Evolutionary conservation across 768 basidiomycete genomes (phyloP), one percentile per base, ranked within the genome.

Genomic region (Boletus barrowsii): DNA sequence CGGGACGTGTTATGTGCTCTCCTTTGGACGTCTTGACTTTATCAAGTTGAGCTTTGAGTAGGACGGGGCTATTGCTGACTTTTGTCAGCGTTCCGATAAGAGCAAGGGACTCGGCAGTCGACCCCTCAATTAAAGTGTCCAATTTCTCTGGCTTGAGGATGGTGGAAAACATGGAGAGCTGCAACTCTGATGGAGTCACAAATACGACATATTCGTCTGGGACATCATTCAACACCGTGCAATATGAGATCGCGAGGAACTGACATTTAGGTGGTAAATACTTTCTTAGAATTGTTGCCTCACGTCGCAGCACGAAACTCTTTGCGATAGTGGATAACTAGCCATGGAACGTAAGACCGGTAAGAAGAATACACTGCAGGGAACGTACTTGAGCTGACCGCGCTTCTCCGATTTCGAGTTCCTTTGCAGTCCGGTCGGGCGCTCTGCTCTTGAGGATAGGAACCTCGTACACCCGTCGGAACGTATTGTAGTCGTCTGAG

Each of bases 151-250:
- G 84, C 29, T 83, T 77, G 8, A 99, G 80, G 11, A 98, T 84
- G 41, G 79, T 83, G 10, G 77, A 73, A 63, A 94, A 93, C 62
- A 98, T 87, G 13, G 81, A 75, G 7, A 90, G 70, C 62, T 99
- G 96, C 17, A 97, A 73, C n/a, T 72, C 46, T 1, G 93, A 94
- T 0, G 97, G 96, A 6, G 86, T 85, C 30, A 97, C 79, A 68
- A 98, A 98, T n/a, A 98, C 86, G n/a, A 96, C 89, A 66, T 96
- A 98, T 83, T 99, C 97, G 66, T 90, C 96, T 98, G 58, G 9
- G 10, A 41, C 26, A 17, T 20, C 17, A 42, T 41, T 55, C 40
- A 59, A 26, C 4, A 32, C 37, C 57, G 29, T 55, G 39, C 17
- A 29, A 15, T 8, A 24, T 11, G 40, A 29, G 36, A 50, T 29